Percentiles rank a stretch among this genome's conserved stretches.
Conservation (phyloP, 1,284 basidiomycete genomes). For the Mycena sp. region DNA sequence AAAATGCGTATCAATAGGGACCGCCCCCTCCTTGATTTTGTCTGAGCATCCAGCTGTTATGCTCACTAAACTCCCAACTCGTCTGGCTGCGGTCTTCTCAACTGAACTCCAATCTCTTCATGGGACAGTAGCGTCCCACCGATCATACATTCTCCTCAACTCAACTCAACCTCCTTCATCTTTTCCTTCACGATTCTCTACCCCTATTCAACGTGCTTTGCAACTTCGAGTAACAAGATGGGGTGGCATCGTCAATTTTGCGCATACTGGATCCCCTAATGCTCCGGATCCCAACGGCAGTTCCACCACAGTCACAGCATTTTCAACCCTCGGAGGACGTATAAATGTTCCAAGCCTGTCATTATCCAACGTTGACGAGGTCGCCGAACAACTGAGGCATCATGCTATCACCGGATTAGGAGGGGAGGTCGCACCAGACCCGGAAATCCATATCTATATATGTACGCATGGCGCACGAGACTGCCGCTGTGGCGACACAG, state of each 20-base stretch:
- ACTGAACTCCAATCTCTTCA: too few species aligned
- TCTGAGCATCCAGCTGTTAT: background rate
- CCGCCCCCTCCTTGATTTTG: background rate
- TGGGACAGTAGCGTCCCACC: constrained; percentile 60
- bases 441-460: constrained; percentile 66
- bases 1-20: background rate
- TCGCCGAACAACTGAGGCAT: constrained; percentile 48
- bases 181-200: constrained; percentile 60
- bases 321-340: constrained; percentile 54
- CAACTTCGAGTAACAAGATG: constrained; percentile 53
- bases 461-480: constrained; percentile 79
- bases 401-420: constrained; percentile 42
- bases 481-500: constrained; percentile 78
- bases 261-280: constrained; percentile 46
- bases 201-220: constrained; percentile 61
- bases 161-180: constrained; percentile 55
- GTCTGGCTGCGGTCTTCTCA: background rate
- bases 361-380: constrained; percentile 56
- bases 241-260: constrained; percentile 69
- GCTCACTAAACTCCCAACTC: constrained; percentile 4
- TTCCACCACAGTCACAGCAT: constrained; percentile 55
- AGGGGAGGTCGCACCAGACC: constrained; percentile 31
- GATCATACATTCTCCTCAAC: constrained; percentile 67
- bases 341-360: constrained; percentile 60
- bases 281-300: constrained; percentile 34